These are phyloP conservation scores for Ramicandelaber brevisporus DNA, from an alignment of 192 early-diverging fungal genomes.

Conservation along the genomic window DNA sequence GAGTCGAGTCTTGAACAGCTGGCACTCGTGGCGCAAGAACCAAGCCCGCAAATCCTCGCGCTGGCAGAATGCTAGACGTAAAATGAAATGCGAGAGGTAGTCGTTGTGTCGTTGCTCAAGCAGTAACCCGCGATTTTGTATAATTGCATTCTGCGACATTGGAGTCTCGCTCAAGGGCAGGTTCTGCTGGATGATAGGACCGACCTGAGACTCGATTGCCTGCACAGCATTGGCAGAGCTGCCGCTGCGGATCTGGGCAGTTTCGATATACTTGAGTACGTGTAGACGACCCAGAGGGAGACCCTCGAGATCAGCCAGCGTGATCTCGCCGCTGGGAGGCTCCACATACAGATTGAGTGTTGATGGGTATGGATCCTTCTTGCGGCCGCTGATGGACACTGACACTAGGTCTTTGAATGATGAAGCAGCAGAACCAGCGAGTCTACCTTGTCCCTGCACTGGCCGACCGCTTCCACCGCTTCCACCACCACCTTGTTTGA, in stretches of 20 bases:
- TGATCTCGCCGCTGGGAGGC: not conserved
- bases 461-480: too few species aligned
- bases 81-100: conserved; percentile 56
- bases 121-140: conserved; percentile 16
- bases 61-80: conserved; percentile 38
- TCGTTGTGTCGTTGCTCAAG: conserved; percentile 62
- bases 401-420: too few species aligned
- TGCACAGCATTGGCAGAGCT: conserved; percentile 20
- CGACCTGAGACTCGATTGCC: too few species aligned
- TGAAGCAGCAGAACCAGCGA: not conserved
- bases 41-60: conserved; percentile 45
- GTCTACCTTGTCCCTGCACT: too few species aligned
- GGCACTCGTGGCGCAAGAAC: conserved; percentile 46
- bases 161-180: conserved; percentile 34
- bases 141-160: conserved; percentile 14
- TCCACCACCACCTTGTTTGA: conserved; percentile 2
- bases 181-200: too few species aligned
- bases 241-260: conserved; percentile 39
- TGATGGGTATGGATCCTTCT: too few species aligned
- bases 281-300: conserved; percentile 1
- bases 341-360: too few species aligned
- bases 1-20: conserved; percentile 20
- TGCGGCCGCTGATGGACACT: too few species aligned
- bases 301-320: not conserved
- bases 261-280: conserved; percentile 65